Percentiles rank a stretch among this genome's conserved stretches.
phyloP scores from a whole-genome alignment of 257 asterid genomes.

The Petunia axillaris region DNA sequence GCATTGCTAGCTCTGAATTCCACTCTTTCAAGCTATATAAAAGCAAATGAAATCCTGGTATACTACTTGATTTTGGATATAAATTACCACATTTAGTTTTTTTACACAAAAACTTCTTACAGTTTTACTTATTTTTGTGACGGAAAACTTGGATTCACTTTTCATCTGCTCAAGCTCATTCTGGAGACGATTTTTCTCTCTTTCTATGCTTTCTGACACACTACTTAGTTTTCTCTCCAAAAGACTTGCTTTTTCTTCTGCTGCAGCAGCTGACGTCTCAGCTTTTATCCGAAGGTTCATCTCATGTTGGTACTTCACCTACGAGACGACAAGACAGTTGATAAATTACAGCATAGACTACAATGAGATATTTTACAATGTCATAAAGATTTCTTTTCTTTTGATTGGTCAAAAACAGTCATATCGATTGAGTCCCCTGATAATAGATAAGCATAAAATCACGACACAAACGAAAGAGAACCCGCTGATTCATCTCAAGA shows the following conservation, averaged over 20 bases:
- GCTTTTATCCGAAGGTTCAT: constrained; percentile 74
- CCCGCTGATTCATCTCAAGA: constrained; percentile 18
- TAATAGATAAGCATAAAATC: neutral
- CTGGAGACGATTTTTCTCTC: constrained; percentile 73
- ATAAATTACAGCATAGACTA: constrained; percentile 22
- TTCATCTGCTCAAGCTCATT: constrained; percentile 77
- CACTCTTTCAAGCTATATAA: constrained; percentile 79
- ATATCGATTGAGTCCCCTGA: no score
- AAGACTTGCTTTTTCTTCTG: constrained; percentile 76
- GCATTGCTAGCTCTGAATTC: constrained; percentile 82
- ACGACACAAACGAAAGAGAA: neutral
- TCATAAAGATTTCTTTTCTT: neutral
- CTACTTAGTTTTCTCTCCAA: constrained; percentile 66
- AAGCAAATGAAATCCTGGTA: constrained; percentile 31
- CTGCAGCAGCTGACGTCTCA: constrained; percentile 68
- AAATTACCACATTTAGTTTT: neutral
- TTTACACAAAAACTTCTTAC: constrained; percentile 46
- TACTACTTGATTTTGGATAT: neutral
- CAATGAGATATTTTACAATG: neutral
- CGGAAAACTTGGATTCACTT: constrained; percentile 82
- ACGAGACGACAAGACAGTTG: constrained; percentile 30
- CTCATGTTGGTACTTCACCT: constrained; percentile 81
- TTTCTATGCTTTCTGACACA: constrained; percentile 65
- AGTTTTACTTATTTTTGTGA: constrained; percentile 72
- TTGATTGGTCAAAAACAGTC: no score